phyloP scores from a whole-genome alignment of 2,329 filamentous ascomycete species.

The Xylaria sp. region DNA sequence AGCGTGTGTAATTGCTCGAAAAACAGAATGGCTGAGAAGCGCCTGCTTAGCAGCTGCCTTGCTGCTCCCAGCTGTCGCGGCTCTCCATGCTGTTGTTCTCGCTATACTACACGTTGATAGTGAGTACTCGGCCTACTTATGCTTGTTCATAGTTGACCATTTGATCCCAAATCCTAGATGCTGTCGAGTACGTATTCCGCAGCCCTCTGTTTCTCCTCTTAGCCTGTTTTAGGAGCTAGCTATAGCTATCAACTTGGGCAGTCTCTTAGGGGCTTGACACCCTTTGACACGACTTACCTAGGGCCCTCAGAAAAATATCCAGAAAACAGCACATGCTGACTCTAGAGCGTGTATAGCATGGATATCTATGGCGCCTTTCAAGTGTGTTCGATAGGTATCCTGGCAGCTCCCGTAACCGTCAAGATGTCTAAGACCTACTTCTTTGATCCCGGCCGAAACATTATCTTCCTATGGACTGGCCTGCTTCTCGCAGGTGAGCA shows the following conservation, averaged over 20 bases:
- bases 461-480: conserved; percentile 68
- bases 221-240: too few species aligned
- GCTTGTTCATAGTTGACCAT: not conserved
- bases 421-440: conserved; percentile 66
- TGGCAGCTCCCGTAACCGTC: conserved; percentile 66
- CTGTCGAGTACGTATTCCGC: too few species aligned
- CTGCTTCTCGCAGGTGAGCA: conserved; percentile 60
- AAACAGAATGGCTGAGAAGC: conserved; percentile 62
- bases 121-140: conserved; percentile 38
- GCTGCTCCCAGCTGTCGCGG: conserved; percentile 65
- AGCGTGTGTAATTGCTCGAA: conserved; percentile 65
- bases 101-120: conserved; percentile 61
- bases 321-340: too few species aligned
- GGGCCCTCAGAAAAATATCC: too few species aligned
- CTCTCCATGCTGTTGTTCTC: conserved; percentile 65
- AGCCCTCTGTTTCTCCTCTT: too few species aligned
- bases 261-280: too few species aligned
- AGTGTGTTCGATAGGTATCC: conserved; percentile 65
- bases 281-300: too few species aligned
- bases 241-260: too few species aligned
- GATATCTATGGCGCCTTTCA: conserved; percentile 71
- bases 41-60: conserved; percentile 66
- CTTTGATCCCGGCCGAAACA: conserved; percentile 63
- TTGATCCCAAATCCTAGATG: conserved; percentile 49
- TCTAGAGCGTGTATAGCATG: too few species aligned